Percentiles rank a stretch among this genome's conserved stretches.
Conservation (phyloP, 2,329 filamentous ascomycete species). For the Xylariomycetidae sp. region DNA sequence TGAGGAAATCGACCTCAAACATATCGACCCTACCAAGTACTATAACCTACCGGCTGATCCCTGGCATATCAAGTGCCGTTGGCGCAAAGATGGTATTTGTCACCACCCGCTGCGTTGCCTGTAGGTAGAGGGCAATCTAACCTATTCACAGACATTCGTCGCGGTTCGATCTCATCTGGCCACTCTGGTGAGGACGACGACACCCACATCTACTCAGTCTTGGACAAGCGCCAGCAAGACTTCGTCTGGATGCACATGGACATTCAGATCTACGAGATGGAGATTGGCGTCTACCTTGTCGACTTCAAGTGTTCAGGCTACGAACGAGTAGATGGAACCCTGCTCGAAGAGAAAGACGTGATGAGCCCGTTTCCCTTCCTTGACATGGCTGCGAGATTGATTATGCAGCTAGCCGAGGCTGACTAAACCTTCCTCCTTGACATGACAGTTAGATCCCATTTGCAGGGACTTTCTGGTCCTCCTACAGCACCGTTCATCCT, state of each 20-base stretch:
- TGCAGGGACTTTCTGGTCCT: too few species aligned
- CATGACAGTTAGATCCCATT: too few species aligned
- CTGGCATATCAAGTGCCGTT: constrained; percentile 89
- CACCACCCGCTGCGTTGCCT: constrained; percentile 13
- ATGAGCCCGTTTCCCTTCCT: constrained; percentile 94
- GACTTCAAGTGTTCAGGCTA: constrained; percentile 99
- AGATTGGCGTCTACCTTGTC: constrained; percentile 86
- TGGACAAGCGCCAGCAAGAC: constrained; percentile 46
- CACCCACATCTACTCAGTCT: constrained; percentile 34
- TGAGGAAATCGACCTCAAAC: constrained; percentile 26
- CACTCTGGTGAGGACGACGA: constrained; percentile 31
- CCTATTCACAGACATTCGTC: constrained; percentile 31
- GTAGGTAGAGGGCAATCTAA: constrained; percentile 35
- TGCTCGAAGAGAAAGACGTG: constrained; percentile 87
- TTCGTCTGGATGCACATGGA: constrained; percentile 91
- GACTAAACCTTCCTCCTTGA: too few species aligned
- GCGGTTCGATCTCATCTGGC: constrained; percentile 25
- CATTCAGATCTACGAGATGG: constrained; percentile 93
- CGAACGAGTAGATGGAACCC: constrained; percentile 68
- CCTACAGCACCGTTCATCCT: too few species aligned
- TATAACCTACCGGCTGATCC: constrained; percentile 89
- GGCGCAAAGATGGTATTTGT: constrained; percentile 70
- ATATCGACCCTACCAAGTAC: constrained; percentile 50
- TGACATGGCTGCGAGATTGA: constrained; percentile 85
- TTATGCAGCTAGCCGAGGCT: constrained; percentile 85